Base-by-base conservation (phyloP, 2,329 filamentous ascomycete species). In the Penicillium capsulatum region DNA sequence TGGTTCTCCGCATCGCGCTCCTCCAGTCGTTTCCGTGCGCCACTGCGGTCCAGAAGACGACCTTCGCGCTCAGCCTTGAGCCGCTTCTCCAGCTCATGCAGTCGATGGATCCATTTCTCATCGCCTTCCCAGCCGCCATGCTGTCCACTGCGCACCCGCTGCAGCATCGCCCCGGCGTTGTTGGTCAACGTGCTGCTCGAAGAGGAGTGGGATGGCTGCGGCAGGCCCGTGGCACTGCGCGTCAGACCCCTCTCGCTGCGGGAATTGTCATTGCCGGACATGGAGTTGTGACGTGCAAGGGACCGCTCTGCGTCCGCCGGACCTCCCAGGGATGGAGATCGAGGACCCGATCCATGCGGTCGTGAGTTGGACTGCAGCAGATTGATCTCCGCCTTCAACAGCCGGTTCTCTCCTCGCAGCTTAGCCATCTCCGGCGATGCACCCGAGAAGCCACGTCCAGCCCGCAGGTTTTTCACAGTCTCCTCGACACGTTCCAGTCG, bases 1-100 rank as follows among this genome's bases (percentile, higher is more conserved):
- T 83, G 77, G 58, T 88, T 88, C 68, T 89, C 83, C 38, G 76
- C 71, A 59, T 82, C 77, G n/a, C 84, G 76, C 45, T 89, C 84
- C 42, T 88, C 83, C 0, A 95, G 68, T 36, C 91, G 73, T 68
- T 89, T 84, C 38, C 86, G 73, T 17, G 91, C 91, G 16, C 88
- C 89, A 33, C 78, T 84, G 3, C 92, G 80, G 66, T 98, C 92
- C 42, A 94, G 72, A 37, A 94, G 72, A 31, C 92, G 73, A 1
- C 83, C 89, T 65, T 97, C 92, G 10, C 92, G 73, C 68, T 98
- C 92, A 31, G 86, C 82, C 64, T 95, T 94, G 13, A 98, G 73
- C 53, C 94, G 80, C 50, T 83, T 77, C 71, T 98, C 92, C 52
- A 97, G 71, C 60, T 97, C 90, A 41, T 87, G 81, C 22, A 97